Percentiles rank a stretch among this genome's conserved stretches.
Conservation (phyloP, 805 yeast species). For the Clavispora vitiphila region DNA sequence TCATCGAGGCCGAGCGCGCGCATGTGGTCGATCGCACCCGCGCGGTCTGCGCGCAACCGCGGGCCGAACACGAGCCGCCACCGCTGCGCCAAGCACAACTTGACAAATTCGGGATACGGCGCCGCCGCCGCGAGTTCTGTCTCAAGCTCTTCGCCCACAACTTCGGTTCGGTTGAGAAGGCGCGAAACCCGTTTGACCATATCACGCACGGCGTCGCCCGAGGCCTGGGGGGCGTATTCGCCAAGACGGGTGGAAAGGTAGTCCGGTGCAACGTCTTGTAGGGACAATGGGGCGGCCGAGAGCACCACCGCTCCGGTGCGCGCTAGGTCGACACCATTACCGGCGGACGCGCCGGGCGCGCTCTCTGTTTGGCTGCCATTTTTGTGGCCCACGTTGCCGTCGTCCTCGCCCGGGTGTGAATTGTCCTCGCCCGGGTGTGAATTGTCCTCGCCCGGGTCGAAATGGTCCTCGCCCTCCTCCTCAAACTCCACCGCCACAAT, state of each 20-base stretch:
- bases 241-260: background rate
- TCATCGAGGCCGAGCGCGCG: conserved; percentile 30
- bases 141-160: conserved; percentile 5
- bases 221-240: background rate
- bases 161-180: background rate
- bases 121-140: conserved; percentile 2
- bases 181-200: background rate
- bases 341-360: no score
- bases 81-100: conserved; percentile 46
- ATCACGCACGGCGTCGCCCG: background rate
- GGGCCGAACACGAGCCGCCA: conserved; percentile 51
- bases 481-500: conserved; percentile 25
- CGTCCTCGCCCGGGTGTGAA: no score
- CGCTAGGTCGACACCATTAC: background rate
- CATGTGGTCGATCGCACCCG: conserved; percentile 41
- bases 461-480: conserved; percentile 16
- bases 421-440: no score
- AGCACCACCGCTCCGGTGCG: background rate
- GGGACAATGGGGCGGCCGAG: background rate
- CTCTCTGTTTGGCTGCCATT: background rate
- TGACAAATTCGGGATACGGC: conserved; percentile 37
- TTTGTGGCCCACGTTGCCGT: background rate
- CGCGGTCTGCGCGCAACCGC: conserved; percentile 32
- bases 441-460: no score
- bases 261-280: background rate